Evolutionary conservation across 1,284 basidiomycete genomes (phyloP).

Genomic region (Trametes hirsuta): DNA sequence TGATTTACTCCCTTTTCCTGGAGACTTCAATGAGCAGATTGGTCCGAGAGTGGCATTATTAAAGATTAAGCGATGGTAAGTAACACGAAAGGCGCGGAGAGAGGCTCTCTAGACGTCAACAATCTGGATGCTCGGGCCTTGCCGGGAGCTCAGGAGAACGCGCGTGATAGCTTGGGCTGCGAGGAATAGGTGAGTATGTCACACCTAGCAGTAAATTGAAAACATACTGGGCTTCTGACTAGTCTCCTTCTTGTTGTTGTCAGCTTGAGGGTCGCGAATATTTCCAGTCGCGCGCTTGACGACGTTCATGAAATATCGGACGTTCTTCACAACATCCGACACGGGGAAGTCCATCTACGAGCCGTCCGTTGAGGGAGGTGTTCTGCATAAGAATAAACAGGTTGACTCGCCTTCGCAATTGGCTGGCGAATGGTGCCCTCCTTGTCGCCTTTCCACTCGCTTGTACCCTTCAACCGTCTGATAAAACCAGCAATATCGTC

Average conservation of each 20-base stretch:
- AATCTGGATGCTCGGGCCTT: conserved; percentile 85
- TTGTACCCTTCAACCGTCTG: conserved; percentile 76
- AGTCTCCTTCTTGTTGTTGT: conserved; percentile 34
- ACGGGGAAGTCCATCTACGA: conserved; percentile 72
- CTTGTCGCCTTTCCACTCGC: conserved; percentile 94
- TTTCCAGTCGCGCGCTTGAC: conserved; percentile 81
- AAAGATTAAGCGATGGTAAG: background rate
- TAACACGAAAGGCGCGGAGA: conserved; percentile 13
- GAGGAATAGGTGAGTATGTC: background rate
- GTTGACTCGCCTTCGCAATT: conserved; percentile 62
- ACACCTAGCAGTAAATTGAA: background rate
- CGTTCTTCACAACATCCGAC: conserved; percentile 79
- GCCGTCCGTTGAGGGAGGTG: background rate
- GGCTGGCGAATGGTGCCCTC: conserved; percentile 83
- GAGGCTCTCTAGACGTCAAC: conserved; percentile 43
- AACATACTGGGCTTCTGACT: conserved; percentile 44
- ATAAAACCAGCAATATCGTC: conserved; percentile 86
- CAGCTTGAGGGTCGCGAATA: conserved; percentile 44
- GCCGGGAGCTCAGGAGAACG: conserved; percentile 82
- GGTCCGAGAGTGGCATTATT: background rate
- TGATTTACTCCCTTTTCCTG: conserved; percentile 9
- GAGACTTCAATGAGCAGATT: background rate
- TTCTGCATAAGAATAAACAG: background rate
- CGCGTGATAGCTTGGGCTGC: conserved; percentile 73
- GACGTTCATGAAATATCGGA: conserved; percentile 76